These are phyloP conservation scores for Eucalyptus sp. DNA, from an alignment of 345 rosid species.

Conservation along the genomic window DNA sequence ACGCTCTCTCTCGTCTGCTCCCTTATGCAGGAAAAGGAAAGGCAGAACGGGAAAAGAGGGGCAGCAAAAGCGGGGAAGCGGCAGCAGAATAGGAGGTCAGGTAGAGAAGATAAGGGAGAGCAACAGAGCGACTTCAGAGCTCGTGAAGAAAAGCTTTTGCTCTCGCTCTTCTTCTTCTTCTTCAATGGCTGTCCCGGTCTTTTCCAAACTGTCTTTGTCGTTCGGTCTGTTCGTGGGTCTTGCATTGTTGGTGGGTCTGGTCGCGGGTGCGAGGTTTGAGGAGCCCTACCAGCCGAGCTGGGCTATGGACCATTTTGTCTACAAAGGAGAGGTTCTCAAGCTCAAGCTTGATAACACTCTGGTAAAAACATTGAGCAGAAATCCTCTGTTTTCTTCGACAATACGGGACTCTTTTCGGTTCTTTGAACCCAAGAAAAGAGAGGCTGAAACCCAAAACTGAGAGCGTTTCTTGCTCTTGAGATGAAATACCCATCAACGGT, in stretches of 20 bases:
- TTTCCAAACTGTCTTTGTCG: neutral
- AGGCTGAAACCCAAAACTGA: neutral
- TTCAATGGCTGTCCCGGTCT: neutral
- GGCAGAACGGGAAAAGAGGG: too few species aligned
- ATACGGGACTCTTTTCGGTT: neutral
- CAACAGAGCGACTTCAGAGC: neutral
- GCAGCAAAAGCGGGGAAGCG: too few species aligned
- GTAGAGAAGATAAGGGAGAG: neutral
- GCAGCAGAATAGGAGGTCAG: too few species aligned
- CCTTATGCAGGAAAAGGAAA: too few species aligned
- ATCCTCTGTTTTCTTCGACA: neutral
- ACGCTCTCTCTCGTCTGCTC: too few species aligned
- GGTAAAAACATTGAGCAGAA: conserved; percentile 28
- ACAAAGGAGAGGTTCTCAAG: conserved; percentile 74
- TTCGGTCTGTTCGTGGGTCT: conserved; percentile 20
- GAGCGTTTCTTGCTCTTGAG: neutral
- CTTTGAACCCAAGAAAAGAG: neutral
- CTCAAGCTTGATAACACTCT: conserved; percentile 87
- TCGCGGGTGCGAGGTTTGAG: conserved; percentile 44
- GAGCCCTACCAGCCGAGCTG: conserved; percentile 76
- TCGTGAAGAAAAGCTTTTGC: neutral
- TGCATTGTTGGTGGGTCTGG: conserved; percentile 16
- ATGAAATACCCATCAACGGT: neutral
- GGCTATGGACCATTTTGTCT: conserved; percentile 71
- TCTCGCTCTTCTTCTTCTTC: neutral